Evolutionary conservation across 345 rosid genomes (phyloP), one percentile per base, ranked within the genome.

Genomic region (Jatropha curcas): DNA sequence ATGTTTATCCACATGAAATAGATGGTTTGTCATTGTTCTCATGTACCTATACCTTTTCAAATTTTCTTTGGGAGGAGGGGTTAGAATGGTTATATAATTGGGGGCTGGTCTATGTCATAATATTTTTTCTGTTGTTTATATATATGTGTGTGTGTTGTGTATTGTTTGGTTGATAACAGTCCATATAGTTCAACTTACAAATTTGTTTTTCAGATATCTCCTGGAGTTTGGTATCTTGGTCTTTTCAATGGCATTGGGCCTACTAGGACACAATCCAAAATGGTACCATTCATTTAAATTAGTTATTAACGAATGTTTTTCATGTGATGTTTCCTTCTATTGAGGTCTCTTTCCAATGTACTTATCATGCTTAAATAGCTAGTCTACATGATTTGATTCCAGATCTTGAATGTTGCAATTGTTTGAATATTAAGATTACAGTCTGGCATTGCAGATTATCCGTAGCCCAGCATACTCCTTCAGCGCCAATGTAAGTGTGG

Each of bases 221-320:
- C 97, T 10, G 95, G 98, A 77, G 90, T 85, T 73, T 90, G 91
- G 91, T 94, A 90, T 76, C 81, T 92, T 65, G 98, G 98, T 72
- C 90, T 92, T 79, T 94, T 94, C 75, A 94, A 94, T 31, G 98
- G 98, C 48, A 75, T 90, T 77, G 98, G 98, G 59, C 85, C 87
- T 77, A 80, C 86, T 41, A 90, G 93, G 79, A 83, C 98, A 46
- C 98, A 90, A 60, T 90, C 90, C 60, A 92, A 92, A 83, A 94
- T 94, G 98, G 98, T 94, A 86, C 60, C n/a, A 20, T 53, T 55
- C 25, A 50, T 76, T 74, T 27, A 57, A 77, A 53, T 51, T 60
- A 25, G 53, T 41, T 27, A 52, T 37, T 53, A 34, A 31, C 28
- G 30, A 28, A 60, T 59, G 52, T 27, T 46, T 60, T 27, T 17